Evolutionary conservation across 768 basidiomycete species (phyloP).

Genomic region (Hydnomerulius pinastri): DNA sequence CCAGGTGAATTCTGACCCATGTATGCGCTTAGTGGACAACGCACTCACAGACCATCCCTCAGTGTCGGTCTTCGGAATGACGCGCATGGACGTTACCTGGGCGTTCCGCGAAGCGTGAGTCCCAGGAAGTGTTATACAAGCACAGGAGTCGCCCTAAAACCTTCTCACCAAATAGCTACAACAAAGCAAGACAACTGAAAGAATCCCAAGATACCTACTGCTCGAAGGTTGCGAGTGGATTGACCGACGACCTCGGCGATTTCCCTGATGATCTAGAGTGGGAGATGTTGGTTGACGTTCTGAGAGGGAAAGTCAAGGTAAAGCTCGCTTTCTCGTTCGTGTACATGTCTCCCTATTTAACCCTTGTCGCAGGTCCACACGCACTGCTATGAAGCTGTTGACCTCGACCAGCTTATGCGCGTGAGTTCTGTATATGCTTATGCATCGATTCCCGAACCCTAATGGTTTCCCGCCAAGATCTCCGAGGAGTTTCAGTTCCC

Average conservation of each 20-base stretch:
- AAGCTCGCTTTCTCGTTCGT: too few relatives aligned
- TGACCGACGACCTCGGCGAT: constrained; percentile 48
- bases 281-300: constrained; percentile 65
- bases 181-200: constrained; percentile 67
- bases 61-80: constrained; percentile 36
- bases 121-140: not conserved
- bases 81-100: constrained; percentile 61
- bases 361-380: constrained; percentile 7
- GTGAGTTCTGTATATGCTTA: constrained; percentile 36
- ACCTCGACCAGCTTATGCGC: constrained; percentile 62
- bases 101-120: constrained; percentile 55
- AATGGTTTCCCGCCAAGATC: constrained; percentile 42
- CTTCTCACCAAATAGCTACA: constrained; percentile 43
- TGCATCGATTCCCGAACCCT: too few relatives aligned
- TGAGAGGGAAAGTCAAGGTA: constrained; percentile 73
- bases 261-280: constrained; percentile 68
- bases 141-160: constrained; percentile 8
- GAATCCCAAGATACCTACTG: constrained; percentile 71
- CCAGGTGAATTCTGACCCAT: constrained; percentile 32
- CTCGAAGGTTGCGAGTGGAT: constrained; percentile 43
- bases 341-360: not conserved
- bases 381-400: constrained; percentile 53
- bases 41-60: too few relatives aligned
- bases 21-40: too few relatives aligned
- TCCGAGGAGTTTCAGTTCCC: constrained; percentile 85